Percentiles rank a stretch among this genome's conserved stretches.
Evolutionary conservation across 2,329 filamentous ascomycete species (phyloP).

Genomic region (Fusarium globosum): DNA sequence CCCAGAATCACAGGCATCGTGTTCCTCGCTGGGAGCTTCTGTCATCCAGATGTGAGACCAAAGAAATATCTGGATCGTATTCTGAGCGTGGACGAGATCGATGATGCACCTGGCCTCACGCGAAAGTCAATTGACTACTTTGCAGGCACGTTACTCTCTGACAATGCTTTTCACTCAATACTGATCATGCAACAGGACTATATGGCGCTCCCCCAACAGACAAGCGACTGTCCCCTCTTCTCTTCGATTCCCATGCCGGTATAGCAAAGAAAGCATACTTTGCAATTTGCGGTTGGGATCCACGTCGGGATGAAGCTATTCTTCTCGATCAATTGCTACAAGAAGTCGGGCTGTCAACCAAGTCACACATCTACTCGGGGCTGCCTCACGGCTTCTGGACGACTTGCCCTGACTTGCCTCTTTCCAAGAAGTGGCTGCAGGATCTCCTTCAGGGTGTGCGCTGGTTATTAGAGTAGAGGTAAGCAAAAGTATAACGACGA

Average conservation of each 20-base stretch:
- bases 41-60: conserved; percentile 54
- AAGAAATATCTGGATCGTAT: conserved; percentile 50
- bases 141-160: conserved; percentile 29
- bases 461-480: conserved; percentile 35
- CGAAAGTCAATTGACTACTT: conserved; percentile 51
- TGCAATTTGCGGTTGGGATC: conserved; percentile 60
- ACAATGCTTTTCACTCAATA: not conserved
- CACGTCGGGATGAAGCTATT: conserved; percentile 60
- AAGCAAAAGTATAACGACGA: too few relatives aligned
- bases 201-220: conserved; percentile 49
- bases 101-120: conserved; percentile 49
- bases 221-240: conserved; percentile 52
- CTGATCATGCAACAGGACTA: conserved; percentile 25
- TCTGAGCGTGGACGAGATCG: conserved; percentile 52
- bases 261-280: conserved; percentile 54
- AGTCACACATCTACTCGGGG: conserved; percentile 54
- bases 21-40: conserved; percentile 59
- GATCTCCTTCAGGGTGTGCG: conserved; percentile 42
- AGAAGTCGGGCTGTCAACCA: conserved; percentile 49
- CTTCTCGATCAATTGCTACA: conserved; percentile 56
- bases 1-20: conserved; percentile 58
- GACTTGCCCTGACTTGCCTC: conserved; percentile 51
- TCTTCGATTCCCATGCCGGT: conserved; percentile 47
- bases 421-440: conserved; percentile 47
- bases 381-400: conserved; percentile 55